Evolutionary conservation across 768 basidiomycete species (phyloP).

Genomic region (Xerocomellus intermedius): DNA sequence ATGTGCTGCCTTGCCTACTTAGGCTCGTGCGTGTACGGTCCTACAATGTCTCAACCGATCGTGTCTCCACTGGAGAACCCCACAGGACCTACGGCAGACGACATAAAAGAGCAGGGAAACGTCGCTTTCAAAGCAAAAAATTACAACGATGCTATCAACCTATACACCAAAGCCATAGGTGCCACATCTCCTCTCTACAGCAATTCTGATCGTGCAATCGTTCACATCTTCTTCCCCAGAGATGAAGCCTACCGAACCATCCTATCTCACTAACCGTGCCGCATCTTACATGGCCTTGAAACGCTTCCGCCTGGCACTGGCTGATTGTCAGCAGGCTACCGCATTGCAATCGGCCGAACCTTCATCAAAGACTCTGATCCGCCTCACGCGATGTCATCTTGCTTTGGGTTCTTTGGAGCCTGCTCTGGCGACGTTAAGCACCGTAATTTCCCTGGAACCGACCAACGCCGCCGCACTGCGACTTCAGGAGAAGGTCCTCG

Average conservation of each 20-base stretch:
- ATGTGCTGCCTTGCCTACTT: too few species aligned
- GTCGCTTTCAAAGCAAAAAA: conserved; percentile 63
- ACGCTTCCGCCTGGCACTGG: conserved; percentile 68
- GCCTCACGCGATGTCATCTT: conserved; percentile 81
- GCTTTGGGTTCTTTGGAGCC: conserved; percentile 69
- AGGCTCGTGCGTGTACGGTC: too few species aligned
- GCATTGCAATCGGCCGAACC: conserved; percentile 60
- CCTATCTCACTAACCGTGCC: conserved; percentile 83
- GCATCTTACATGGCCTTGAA: conserved; percentile 84
- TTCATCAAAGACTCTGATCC: conserved; percentile 74
- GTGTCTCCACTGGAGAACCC: conserved; percentile 16
- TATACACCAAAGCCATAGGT: conserved; percentile 79
- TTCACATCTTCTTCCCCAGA: conserved; percentile 35
- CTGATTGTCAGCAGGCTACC: conserved; percentile 76
- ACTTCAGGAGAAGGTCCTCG: conserved; percentile 57
- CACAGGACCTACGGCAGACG: conserved; percentile 43
- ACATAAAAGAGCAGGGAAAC: conserved; percentile 78
- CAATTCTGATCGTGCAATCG: conserved; percentile 5
- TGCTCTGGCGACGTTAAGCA: conserved; percentile 65
- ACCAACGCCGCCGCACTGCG: conserved; percentile 57
- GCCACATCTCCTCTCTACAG: conserved; percentile 20
- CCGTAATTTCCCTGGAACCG: conserved; percentile 60
- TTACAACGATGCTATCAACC: conserved; percentile 65
- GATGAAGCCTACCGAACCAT: conserved; percentile 62
- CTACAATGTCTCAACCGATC: too few species aligned